phyloP scores from a whole-genome alignment of 495 filamentous ascomycete genomes.

The Neurospora sp. region DNA sequence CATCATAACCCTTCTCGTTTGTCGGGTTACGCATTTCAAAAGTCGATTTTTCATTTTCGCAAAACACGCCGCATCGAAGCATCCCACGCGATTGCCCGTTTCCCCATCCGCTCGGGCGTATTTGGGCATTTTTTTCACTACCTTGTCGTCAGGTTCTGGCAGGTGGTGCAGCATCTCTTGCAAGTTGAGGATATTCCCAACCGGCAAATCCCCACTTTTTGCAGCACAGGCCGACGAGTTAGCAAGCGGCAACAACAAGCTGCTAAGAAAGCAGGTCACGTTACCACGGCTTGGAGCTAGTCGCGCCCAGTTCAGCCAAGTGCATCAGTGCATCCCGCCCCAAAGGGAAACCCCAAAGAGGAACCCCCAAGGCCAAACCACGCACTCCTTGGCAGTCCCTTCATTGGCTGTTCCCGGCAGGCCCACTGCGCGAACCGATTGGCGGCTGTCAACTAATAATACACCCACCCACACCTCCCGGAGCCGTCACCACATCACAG shows the following conservation, averaged over 20 bases:
- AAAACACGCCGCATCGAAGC: conserved; percentile 21
- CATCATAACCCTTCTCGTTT: conserved; percentile 34
- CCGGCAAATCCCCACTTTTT: conserved; percentile 13
- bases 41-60: conserved; percentile 12
- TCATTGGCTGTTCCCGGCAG: not conserved
- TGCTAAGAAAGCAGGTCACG: conserved; percentile 27
- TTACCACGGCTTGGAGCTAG: conserved; percentile 1
- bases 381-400: not conserved
- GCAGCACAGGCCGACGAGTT: conserved; percentile 7
- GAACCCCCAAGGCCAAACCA: not conserved
- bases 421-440: not conserved
- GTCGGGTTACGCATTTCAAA: conserved; percentile 21
- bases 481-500: not conserved
- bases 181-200: conserved; percentile 37
- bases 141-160: conserved; percentile 3
- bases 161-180: conserved; percentile 7
- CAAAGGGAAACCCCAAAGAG: not conserved
- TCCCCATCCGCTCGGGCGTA: conserved; percentile 5
- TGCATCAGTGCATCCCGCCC: not conserved
- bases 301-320: not conserved
- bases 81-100: conserved; percentile 7
- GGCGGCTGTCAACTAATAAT: not conserved
- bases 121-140: conserved; percentile 14
- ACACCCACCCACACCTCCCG: not conserved
- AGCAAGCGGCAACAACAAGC: not conserved